Conservation (phyloP, 2,329 filamentous ascomycete species). For the Colletotrichum salicis region DNA sequence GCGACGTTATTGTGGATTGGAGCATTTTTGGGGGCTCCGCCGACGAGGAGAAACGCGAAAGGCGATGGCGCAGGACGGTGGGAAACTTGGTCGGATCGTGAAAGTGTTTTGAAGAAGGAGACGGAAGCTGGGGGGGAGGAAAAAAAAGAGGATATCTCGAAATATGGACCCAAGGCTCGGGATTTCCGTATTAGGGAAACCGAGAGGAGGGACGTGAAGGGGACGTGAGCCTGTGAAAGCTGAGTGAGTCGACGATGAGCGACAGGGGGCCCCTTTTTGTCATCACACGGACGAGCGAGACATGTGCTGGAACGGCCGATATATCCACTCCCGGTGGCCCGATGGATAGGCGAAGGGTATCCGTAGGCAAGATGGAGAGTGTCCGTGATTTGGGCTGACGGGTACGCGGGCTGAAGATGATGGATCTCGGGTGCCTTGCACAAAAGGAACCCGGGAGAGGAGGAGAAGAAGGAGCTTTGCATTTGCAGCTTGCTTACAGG, state of each 20-base stretch:
- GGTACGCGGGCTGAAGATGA: constrained; percentile 15
- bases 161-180: constrained; percentile 22
- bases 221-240: not conserved
- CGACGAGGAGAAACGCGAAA: not conserved
- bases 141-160: not conserved
- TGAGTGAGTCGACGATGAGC: not conserved
- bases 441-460: not conserved
- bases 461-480: not conserved
- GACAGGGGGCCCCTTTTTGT: constrained; percentile 20
- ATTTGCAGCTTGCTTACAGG: not conserved
- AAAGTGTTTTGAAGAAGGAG: not conserved
- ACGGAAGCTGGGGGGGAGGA: not conserved
- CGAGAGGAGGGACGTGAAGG: constrained; percentile 2
- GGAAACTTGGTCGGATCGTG: not conserved
- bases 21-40: not conserved
- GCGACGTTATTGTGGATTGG: constrained; percentile 3
- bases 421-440: not conserved
- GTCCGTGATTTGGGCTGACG: not conserved
- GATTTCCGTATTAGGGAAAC: constrained; percentile 15
- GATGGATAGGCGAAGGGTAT: not conserved
- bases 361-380: not conserved
- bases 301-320: constrained; percentile 31
- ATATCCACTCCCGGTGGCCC: constrained; percentile 22
- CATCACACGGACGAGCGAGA: constrained; percentile 25
- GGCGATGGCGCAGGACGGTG: not conserved